Base-by-base conservation (phyloP, 1,284 basidiomycete species). In the Ustilago nuda region DNA sequence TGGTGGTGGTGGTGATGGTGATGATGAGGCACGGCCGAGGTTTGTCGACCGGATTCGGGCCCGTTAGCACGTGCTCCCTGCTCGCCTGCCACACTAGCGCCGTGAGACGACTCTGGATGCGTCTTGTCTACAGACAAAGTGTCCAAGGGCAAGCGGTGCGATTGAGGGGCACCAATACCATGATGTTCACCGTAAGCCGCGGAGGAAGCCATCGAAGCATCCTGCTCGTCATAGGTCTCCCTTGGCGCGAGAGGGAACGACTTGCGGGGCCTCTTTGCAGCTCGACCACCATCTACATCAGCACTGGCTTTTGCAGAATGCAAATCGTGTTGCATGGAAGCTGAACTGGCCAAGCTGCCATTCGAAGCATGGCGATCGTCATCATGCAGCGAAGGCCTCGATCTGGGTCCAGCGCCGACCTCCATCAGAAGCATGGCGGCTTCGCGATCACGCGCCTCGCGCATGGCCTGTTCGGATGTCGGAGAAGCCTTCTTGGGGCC, bases 401-500 rank as follows among this genome's bases (percentile, higher is more conserved):
- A 62, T 39, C 74, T 37, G 27, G 37, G 69, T 17, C 74, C 74
- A n/a, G 72, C 66, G 52, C 78, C 80, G 3, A 84, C 83, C 33
- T 82, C 81, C 78, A 84, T 84, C 39, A 84, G 58, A 5, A 81
- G 80, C 74, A 84, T 82, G 32, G 83, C 83, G 17, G 83, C 83
- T 52, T 84, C 83, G 30, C 78, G 81, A 46, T 84, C 81, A 36
- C 81, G 68, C 35, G 76, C 79, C 45, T 80, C 78, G 32, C 81
- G 74, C 66, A 72, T 51, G 19, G 62, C 66, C 54, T 76, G 74
- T 41, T 76, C 74, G 35, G 73, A 65, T 17, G 66, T 54, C 23
- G 65, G 19, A 19, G 51, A 11, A 23, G 57, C 23, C 59, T 76
- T 76, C 41, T 76, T 76, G 17, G 70, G 36, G 17, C 45, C 59